Base-by-base conservation (phyloP, 1,284 basidiomycete genomes). In the Ceratobasidium sp. region DNA sequence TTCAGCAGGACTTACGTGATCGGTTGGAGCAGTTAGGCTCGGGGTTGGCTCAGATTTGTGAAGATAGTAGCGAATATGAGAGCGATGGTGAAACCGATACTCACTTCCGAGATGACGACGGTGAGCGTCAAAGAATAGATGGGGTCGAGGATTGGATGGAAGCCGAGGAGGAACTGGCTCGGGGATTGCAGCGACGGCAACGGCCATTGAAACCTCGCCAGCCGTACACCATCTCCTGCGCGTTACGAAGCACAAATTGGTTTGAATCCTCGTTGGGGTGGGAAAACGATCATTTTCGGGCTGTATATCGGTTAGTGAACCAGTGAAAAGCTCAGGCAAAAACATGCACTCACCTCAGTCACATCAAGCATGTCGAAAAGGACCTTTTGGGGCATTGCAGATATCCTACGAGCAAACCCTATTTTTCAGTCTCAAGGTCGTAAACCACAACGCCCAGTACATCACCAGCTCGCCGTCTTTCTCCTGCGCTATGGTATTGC, bases 391-490 rank as follows among this genome's bases (percentile, higher is more conserved):
- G 38, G 18, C 2, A 46, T 65, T 27, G 64, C 46, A 20, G 4
- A 20, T 7, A 44, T 46, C 64, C 41, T 65, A 18, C 18, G 46
- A 41, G 3, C 35, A 1, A 65, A 65, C 20, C 16, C 38, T 6
- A 65, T 65, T 18, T 65, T 65, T 46, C 64, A 44, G 44, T 65
- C 64, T 41, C 64, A 14, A 20, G 64, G 64, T 20, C 38, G 38
- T 14, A 44, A 48, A 20, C 33, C 33, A 20, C 64, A 65, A 30
- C 7, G 64, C 3, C 16, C 35, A 20, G 64, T 65, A 30, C 35
- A 65, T 44, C 41, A 65, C 44, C 64, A 65, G 38, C 38, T 65
- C 3, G 64, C 33, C 4, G 64, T 65, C 14, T 65, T 65, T 20
- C 41, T 65, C 3, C 16, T 65, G 27, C 64, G 35, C 1, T 65